These are phyloP conservation scores for Buxus sempervirens DNA, from an alignment of 164 flowering plant species.

Conservation along the genomic window DNA sequence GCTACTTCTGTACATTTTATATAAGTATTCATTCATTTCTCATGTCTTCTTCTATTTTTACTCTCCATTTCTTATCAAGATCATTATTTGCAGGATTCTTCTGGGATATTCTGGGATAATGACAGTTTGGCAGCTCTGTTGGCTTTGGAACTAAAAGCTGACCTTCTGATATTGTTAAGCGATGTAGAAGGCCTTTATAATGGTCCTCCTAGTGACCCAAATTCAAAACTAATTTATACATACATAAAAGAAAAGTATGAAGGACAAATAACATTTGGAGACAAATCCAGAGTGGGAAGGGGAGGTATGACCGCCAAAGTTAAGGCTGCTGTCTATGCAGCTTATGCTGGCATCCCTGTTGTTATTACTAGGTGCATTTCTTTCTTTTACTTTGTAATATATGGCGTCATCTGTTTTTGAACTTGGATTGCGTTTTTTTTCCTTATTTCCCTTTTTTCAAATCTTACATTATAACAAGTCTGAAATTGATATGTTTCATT, in stretches of 20 bases:
- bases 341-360: constrained; percentile 89
- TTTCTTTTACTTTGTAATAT: background rate
- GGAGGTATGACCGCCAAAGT: constrained; percentile 99
- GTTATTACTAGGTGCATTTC: constrained; percentile 74
- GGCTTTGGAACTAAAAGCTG: constrained; percentile 92
- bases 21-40: background rate
- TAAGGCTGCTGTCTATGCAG: constrained; percentile 87
- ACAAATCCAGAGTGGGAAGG: constrained; percentile 93
- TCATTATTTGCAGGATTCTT: constrained; percentile 72
- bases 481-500: background rate
- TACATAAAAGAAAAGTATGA: constrained; percentile 75
- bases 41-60: background rate
- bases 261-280: constrained; percentile 83
- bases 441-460: background rate
- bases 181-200: constrained; percentile 97
- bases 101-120: constrained; percentile 99
- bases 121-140: constrained; percentile 94
- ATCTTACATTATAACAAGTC: background rate
- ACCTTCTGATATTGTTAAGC: constrained; percentile 85
- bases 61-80: constrained; percentile 10
- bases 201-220: constrained; percentile 92
- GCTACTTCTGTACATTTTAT: background rate
- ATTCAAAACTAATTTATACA: constrained; percentile 79
- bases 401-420: background rate
- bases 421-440: background rate